Base-by-base conservation (phyloP, 345 rosid species). In the Cardamine resedifolia region DNA sequence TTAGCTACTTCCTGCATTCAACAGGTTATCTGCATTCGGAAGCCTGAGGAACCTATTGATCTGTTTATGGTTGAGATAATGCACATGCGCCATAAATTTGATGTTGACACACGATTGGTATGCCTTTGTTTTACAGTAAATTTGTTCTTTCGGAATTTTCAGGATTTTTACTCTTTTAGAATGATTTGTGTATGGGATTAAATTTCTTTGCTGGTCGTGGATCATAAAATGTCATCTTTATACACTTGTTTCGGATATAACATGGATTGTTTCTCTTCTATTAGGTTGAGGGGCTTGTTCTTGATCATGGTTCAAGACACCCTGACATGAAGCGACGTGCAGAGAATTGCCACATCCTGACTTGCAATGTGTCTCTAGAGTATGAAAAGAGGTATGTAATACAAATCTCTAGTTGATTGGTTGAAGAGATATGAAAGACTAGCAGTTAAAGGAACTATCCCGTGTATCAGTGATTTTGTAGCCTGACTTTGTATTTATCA, bases 51-150 rank as follows among this genome's bases (percentile, higher is more conserved):
- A 77, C 81, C 85, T 38, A 84, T 94, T 71, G 98, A 94, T 81
- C 87, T 94, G 26, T 94, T 94, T 76, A 94, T 94, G 98, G 98
- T 94, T 76, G 98, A 94, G 85, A 87, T 94, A 33, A 94, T 94
- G 98, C 97, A 94, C 87, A 94, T 94, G 98, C 92, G 93, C 44
- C 97, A 94, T 68, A 94, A 91, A 77, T 94, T 94, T 81, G 98
- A 91, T 68, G 96, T 88, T 5, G 97, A 94, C 78, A 94, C 98
- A n/a, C 83, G 89, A 39, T 80, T 94, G 87, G 98, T 89, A 84
- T 44, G 82, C 50, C 8, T 19, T 31, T 63, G n/a, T 18, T 34
- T 31, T 11, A 33, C 47, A 30, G 48, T 50, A 21, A 66, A 66
- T 36, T 51, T 66, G 16, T 9, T 51, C 1, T 6, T 10, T 66